These are phyloP conservation scores for Orbilia brochopaga DNA, from an alignment of 2,329 filamentous ascomycete genomes.

Conservation along the genomic window DNA sequence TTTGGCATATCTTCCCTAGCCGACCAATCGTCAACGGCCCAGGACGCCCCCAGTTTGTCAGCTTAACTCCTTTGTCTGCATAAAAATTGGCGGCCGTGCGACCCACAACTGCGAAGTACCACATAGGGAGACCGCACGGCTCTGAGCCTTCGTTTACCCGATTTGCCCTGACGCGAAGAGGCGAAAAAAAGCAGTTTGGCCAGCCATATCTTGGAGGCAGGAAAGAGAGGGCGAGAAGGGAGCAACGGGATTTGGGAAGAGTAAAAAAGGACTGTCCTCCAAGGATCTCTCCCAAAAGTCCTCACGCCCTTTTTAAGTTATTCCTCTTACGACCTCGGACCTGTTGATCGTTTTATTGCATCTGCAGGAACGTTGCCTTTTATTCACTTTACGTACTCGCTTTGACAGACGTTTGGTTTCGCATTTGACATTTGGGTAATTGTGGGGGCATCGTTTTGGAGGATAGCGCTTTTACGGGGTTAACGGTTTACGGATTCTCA, in stretches of 20 bases:
- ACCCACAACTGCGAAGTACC: conserved; percentile 13
- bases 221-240: background rate
- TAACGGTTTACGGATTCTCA: no score
- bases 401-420: conserved; percentile 5
- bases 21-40: conserved; percentile 39
- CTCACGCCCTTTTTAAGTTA: conserved; percentile 15
- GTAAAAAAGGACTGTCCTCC: background rate
- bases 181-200: background rate
- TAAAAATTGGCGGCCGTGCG: conserved; percentile 11
- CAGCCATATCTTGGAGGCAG: background rate
- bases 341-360: conserved; percentile 17
- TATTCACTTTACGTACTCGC: conserved; percentile 16
- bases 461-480: no score
- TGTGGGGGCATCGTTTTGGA: background rate
- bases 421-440: no score
- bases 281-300: background rate
- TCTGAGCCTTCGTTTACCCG: conserved; percentile 3
- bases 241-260: background rate
- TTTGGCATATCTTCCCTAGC: conserved; percentile 14
- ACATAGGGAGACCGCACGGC: background rate
- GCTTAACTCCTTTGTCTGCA: conserved; percentile 26
- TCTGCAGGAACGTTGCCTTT: conserved; percentile 25
- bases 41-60: conserved; percentile 31
- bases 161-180: background rate
- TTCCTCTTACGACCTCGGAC: conserved; percentile 28